Base-by-base conservation (phyloP, 192 early-diverging fungal species). In the Gaertneriomyces sp. region DNA sequence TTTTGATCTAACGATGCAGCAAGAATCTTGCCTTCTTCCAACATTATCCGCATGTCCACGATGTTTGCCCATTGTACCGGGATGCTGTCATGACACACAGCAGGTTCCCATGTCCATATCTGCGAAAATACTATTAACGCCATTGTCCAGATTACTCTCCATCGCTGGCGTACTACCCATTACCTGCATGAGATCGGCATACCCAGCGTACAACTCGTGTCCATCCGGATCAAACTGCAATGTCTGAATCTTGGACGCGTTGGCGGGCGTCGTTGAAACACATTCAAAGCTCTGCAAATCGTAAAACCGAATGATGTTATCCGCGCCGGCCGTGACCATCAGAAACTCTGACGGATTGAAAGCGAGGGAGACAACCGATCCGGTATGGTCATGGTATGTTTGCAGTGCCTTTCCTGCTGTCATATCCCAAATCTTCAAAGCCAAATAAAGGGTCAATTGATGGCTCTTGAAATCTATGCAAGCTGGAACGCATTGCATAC, bases 281-380 rank as follows among this genome's bases (percentile, higher is more conserved):
- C 55, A 53, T 11, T 79, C 77, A 73, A 86, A 86, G 3, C 64
- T 73, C 63, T 81, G 75, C 47, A 86, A 61, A 67, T 86, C 84
- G 70, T 81, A 85, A 25, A 82, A 73, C 33, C 79, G 66, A 6
- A 84, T 45, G 6, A 45, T 56, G n/a, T 79, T 61, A 55, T 86
- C 85, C 20, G 38, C 16, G 14, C 61, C 69, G 0, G 58, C 71
- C 0, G 75, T 63, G 17, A 77, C 74, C 71, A 85, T 72, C n/a
- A 82, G 53, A 64, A 85, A 81, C 65, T 86, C 85, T 33, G 73
- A 58, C 7, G 85, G 85, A 49, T 80, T 84, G 68, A 86, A 86
- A 6, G 74, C 72, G 7, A 86, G 55, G 9, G 79, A 73, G 2
- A 69, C 73, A 46, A 84, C 61, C 11, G 68, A 45, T 2, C 60